Base-by-base conservation (phyloP, 345 rosid species). In the Corymbia maculata region DNA sequence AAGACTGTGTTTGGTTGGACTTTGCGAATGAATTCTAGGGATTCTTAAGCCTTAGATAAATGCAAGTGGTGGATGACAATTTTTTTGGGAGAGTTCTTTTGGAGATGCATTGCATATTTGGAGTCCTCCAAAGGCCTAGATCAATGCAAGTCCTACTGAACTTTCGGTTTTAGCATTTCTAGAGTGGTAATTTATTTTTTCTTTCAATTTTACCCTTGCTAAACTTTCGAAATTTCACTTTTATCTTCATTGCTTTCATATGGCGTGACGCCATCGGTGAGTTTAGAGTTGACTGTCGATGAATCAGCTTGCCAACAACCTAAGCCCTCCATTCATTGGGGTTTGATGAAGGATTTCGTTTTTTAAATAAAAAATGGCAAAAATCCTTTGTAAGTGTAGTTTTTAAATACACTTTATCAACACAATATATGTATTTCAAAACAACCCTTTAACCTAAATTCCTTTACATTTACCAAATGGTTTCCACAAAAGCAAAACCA, bases 231-330 rank as follows among this genome's bases (percentile, higher is more conserved):
- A 55, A 55, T 55, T 55, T 26, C 22, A 55, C 12, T 55, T 55
- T 55, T 22, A 22, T 11, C 1, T 55, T 55, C 1, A 22, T 2
- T 55, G 12, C 22, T 55, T 55, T 55, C 28, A 55, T 55, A 2
- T 55, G 0, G 0, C 0, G 5, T 0, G 28, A 55, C 61, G 4
- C 22, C 0, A 5, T 4, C 21, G 0, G 28, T 22, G 9, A 55
- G 26, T 11, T 17, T 8, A 22, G 28, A 19, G 61, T 2, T 21
- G 12, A 21, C 28, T 55, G 28, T 36, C 1, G 22, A 55, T 0
- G 28, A 55, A 11, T 26, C 22, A 55, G 26, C 12, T 55, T 26
- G 22, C 9, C 22, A 11, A 11, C 5, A 0, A 55, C 28, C 61
- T 21, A 21, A 55, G 28, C 28, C 61, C 5, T 55, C 22, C 5